phyloP scores from a whole-genome alignment of 208 protist genomes.

The Trypanosoma congolense region DNA sequence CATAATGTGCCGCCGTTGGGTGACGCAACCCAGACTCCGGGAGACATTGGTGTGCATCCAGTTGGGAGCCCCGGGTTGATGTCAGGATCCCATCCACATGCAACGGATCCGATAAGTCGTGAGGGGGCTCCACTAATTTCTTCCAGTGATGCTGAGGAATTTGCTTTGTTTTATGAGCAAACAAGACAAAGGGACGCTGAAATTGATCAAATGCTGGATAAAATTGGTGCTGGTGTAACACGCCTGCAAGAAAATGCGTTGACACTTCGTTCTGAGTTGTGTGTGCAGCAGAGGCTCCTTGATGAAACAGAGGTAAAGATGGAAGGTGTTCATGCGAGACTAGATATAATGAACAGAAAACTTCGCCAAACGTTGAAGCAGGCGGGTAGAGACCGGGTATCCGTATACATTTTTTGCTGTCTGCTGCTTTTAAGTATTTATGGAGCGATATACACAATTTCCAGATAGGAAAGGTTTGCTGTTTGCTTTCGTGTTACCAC shows the following conservation, averaged over 20 bases:
- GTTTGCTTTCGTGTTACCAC: too few species aligned
- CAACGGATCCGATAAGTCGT: conserved; percentile 1
- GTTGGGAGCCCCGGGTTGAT: neutral
- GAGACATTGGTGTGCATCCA: neutral
- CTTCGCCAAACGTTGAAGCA: conserved; percentile 46
- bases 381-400: conserved; percentile 35
- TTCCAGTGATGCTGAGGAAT: conserved; percentile 37
- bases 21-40: neutral
- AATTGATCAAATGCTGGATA: conserved; percentile 66
- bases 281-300: conserved; percentile 38
- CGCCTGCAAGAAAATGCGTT: conserved; percentile 68
- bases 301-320: conserved; percentile 39
- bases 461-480: too few species aligned
- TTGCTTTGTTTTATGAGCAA: conserved; percentile 53
- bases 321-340: conserved; percentile 31
- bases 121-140: conserved; percentile 10
- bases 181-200: conserved; percentile 40
- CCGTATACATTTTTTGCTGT: conserved; percentile 34
- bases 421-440: conserved; percentile 26
- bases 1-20: conserved; percentile 6
- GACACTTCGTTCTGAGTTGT: conserved; percentile 52
- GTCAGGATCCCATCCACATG: conserved; percentile 1
- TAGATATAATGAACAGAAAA: conserved; percentile 49
- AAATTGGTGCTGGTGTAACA: conserved; percentile 42
- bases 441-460: conserved; percentile 24